Evolutionary conservation across 129 eudicot genomes (phyloP).

Genomic region (carrot (Daucus carota)): DH1_v3.0 NC_030381.2:36210501-36211000

Average conservation of each 20-base stretch:
- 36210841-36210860: neutral
- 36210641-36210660: no score
- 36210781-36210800: neutral
- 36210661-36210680: no score
- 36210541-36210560: no score
- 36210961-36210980: neutral
- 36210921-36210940: no score
- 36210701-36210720: neutral
- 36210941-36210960: no score
- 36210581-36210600: no score
- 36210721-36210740: neutral
- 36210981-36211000: neutral
- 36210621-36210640: no score
- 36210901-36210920: neutral
- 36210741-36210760: neutral
- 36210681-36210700: neutral
- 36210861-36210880: neutral
- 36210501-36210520: no score
- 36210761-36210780: neutral
- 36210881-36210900: neutral
- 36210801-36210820: neutral
- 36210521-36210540: no score
- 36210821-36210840: neutral
- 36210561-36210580: no score
- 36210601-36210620: no score